Conservation (phyloP, 1,284 basidiomycete genomes). For the Ganoderma resinaceum region DNA sequence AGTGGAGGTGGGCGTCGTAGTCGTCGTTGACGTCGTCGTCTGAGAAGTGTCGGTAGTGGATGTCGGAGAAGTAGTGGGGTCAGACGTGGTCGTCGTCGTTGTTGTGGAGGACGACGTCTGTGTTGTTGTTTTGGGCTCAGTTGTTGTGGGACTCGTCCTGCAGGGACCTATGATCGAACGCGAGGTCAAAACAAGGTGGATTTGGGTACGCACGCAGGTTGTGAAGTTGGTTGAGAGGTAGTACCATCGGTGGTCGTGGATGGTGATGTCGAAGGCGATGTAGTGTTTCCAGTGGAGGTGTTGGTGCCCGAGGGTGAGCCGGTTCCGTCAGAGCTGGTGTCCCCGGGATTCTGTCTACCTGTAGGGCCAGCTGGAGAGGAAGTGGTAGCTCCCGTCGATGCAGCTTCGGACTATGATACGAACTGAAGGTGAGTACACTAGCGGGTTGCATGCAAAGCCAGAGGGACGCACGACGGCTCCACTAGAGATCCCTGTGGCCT, state of each 20-base stretch:
- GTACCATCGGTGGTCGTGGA: neutral
- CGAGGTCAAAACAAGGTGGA: neutral
- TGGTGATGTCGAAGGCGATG: neutral
- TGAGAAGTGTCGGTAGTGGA: neutral
- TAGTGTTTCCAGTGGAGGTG: neutral
- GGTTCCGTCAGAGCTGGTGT: neutral
- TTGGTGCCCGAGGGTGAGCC: neutral
- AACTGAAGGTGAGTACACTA: neutral
- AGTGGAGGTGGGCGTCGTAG: neutral
- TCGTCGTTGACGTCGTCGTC: neutral
- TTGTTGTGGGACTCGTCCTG: neutral
- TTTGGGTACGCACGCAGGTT: constrained; percentile 12
- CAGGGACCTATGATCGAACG: neutral
- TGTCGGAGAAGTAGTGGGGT: neutral
- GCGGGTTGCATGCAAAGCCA: neutral
- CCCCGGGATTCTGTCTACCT: neutral
- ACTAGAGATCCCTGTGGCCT: constrained; percentile 1
- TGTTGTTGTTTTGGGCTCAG: neutral
- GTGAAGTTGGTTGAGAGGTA: constrained; percentile 1
- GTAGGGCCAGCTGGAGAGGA: constrained; percentile 10
- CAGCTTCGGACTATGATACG: neutral
- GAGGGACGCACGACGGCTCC: neutral
- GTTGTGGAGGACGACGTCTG: neutral
- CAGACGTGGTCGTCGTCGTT: neutral
- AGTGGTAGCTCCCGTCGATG: constrained; percentile 5